A percentile compares a stretch with the other conserved stretches of the same genome.
These are phyloP conservation scores for Ambrosiella beaveri DNA, from an alignment of 2,329 filamentous ascomycete genomes.

Conservation along the genomic window DNA sequence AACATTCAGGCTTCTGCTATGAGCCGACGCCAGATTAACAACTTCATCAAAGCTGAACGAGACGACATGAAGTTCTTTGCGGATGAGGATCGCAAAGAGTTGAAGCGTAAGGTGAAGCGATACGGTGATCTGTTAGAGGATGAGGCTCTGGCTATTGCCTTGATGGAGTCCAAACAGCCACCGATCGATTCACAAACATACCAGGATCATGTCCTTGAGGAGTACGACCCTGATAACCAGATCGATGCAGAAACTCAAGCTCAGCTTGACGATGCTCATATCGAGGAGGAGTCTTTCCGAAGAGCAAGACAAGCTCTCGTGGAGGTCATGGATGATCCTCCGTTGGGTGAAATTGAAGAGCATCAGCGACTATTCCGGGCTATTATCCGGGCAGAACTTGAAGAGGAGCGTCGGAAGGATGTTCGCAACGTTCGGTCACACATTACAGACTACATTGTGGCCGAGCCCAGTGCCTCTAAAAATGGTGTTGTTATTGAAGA, in stretches of 20 bases:
- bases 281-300: neutral
- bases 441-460: too few relatives aligned
- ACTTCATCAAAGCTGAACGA: neutral
- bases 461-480: too few relatives aligned
- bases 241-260: neutral
- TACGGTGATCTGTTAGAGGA: neutral
- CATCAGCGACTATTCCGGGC: neutral
- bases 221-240: neutral
- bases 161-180: neutral
- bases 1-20: neutral
- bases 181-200: too few relatives aligned
- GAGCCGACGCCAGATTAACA: neutral
- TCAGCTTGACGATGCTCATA: neutral
- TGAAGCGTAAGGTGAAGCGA: neutral
- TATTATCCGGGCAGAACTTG: neutral
- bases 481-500: too few relatives aligned
- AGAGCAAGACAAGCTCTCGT: neutral
- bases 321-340: neutral
- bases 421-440: too few relatives aligned
- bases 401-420: neutral
- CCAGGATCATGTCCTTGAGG: neutral
- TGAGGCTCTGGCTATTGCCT: neutral
- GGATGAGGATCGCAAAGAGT: neutral
- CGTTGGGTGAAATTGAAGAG: neutral
- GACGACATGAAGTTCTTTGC: neutral